phyloP scores from a whole-genome alignment of 768 basidiomycete species.

The Trametes cubensis region DNA sequence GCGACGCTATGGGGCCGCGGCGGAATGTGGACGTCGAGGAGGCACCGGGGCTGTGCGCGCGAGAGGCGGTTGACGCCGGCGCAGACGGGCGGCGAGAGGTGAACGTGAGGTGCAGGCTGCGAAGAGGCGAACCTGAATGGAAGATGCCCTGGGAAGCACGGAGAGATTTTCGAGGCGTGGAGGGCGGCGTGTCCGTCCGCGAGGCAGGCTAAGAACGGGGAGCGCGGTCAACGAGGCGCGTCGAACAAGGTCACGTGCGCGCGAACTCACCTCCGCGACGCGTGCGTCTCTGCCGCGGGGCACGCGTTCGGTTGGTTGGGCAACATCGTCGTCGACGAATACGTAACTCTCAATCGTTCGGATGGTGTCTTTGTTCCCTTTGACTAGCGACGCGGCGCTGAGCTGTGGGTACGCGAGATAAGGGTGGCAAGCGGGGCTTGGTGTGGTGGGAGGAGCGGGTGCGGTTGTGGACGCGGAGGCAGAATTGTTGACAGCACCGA shows the following conservation, averaged over 20 bases:
- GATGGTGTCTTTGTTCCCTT: slow-evolving; percentile 35
- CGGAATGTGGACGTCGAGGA: slow-evolving; percentile 24
- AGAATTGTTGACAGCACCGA: slow-evolving; percentile 24
- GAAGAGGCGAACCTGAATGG: slow-evolving; percentile 43
- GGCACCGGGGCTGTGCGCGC: slow-evolving; percentile 37
- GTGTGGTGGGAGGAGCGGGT: slow-evolving; percentile 14
- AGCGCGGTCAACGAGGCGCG: slow-evolving; percentile 24
- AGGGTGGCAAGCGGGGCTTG: slow-evolving; percentile 39
- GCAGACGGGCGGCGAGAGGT: slow-evolving; percentile 44
- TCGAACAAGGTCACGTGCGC: slow-evolving; percentile 26
- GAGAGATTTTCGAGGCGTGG: slow-evolving; percentile 33
- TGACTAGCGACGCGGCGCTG: slow-evolving; percentile 33
- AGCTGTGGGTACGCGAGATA: slow-evolving; percentile 47
- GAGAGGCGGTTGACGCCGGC: slow-evolving; percentile 35
- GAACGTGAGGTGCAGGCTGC: slow-evolving; percentile 48
- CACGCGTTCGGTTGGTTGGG: slow-evolving; percentile 26
- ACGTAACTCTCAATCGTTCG: slow-evolving; percentile 45
- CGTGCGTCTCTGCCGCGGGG: slow-evolving; percentile 29
- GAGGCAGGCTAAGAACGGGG: slow-evolving; percentile 17
- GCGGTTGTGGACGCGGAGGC: slow-evolving; percentile 30
- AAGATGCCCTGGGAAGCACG: slow-evolving; percentile 40
- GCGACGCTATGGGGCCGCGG: slow-evolving; percentile 4
- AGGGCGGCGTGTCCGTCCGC: slow-evolving; percentile 26
- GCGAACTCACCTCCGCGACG: slow-evolving; percentile 33
- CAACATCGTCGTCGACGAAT: slow-evolving; percentile 40